Evolutionary conservation across 805 yeast species (phyloP), one percentile per base, ranked within the genome.

Genomic region (Candida berthetii): DNA sequence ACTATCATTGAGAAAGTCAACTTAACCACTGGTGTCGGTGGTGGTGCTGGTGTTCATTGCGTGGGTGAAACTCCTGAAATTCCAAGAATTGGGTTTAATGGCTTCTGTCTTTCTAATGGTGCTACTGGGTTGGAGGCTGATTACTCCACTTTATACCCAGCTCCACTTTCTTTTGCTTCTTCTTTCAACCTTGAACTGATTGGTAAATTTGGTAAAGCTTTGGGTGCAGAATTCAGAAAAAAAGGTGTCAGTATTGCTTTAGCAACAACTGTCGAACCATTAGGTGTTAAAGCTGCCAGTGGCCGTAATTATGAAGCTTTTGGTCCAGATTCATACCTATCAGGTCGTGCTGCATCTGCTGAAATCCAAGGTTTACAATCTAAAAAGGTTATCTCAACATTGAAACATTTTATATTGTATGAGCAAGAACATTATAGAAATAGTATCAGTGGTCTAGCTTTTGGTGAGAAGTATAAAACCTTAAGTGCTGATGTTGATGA

Each of bases 261-360:
- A 17, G 82, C 80, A 1, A 82, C 84, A 2, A 62, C 64, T 3
- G 62, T 72, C 32, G 82, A 80, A 1, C 82, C 82, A 10, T 61
- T 77, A 25, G 83, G 83, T 4, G 59, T 69, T 27, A 71, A 76
- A 49, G 82, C 80, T 7, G 71, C 69, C 27, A 82, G 78, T 28
- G 84, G 83, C 13, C 63, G 82, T 46, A 74, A 72, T 54, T 76
- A 81, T 80, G 83, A 78, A 56, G 69, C 76, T 20, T 76, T 75
- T 54, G 78, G 80, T 14, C 62, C 77, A 7, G 83, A 78, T 52
- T 80, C 83, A 3, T 76, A 75, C 44, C 56, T 78, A 37, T 74
- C 72, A 47, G 83, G 83, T 19, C 62, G 69, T n/a, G 66, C 65
- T 15, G 78, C 76, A 5, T 69, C 68, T 13, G 67, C 69, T n/a